Evolutionary conservation across 2,329 filamentous ascomycete species (phyloP).

Genomic region (Stachybotrys echinatus): DNA sequence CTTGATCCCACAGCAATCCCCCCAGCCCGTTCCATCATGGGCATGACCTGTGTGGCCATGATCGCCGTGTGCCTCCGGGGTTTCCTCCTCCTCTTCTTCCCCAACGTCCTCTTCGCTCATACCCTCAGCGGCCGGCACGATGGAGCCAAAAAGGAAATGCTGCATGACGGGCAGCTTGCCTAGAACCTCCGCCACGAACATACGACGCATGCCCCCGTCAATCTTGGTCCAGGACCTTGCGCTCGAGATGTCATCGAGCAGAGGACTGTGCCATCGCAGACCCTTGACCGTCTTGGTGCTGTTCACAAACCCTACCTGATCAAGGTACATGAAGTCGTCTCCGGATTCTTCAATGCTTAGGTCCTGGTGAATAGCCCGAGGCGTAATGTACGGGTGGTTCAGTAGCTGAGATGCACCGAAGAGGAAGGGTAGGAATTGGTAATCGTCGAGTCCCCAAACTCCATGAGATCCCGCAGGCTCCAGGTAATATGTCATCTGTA

Average conservation of each 20-base stretch:
- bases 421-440: slow-evolving; percentile 93
- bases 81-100: slow-evolving; percentile 41
- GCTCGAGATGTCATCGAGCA: slow-evolving; percentile 95
- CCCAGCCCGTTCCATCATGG: slow-evolving; percentile 69
- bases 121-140: slow-evolving; percentile 73
- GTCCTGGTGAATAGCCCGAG: slow-evolving; percentile 78
- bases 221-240: slow-evolving; percentile 90
- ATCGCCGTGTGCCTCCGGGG: slow-evolving; percentile 53
- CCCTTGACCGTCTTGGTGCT: slow-evolving; percentile 94
- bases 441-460: slow-evolving; percentile 96
- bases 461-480: slow-evolving; percentile 96
- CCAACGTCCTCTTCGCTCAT: slow-evolving; percentile 67
- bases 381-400: slow-evolving; percentile 76
- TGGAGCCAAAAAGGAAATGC: slow-evolving; percentile 88
- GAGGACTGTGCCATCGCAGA: slow-evolving; percentile 91
- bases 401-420: slow-evolving; percentile 89
- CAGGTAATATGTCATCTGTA: slow-evolving; percentile 92
- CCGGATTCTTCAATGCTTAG: slow-evolving; percentile 83
- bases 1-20: slow-evolving; percentile 96
- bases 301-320: slow-evolving; percentile 92
- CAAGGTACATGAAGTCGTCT: slow-evolving; percentile 81
- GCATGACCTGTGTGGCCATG: slow-evolving; percentile 57
- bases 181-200: slow-evolving; percentile 92
- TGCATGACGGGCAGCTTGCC: slow-evolving; percentile 97
- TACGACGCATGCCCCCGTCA: slow-evolving; percentile 89